Evolutionary conservation across 371 early-diverging fungal species (phyloP).

Genomic region (Mucor irregularis): DNA sequence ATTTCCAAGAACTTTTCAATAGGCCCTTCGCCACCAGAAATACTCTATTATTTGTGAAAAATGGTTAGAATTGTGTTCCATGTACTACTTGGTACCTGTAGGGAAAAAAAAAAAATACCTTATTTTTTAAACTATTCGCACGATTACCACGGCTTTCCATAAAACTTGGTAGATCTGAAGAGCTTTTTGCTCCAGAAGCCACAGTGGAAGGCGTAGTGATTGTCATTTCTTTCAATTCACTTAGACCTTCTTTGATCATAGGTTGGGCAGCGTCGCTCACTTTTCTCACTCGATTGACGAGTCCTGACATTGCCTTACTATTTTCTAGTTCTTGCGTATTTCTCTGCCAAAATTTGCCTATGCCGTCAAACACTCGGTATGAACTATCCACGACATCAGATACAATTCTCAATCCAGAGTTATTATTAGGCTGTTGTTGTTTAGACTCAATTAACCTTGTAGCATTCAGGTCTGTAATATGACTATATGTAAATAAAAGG

Average conservation of each 20-base stretch:
- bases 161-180: constrained; percentile 23
- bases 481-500: constrained; percentile 13
- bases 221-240: constrained; percentile 37
- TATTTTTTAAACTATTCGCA: neutral
- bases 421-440: constrained; percentile 1
- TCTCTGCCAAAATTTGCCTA: constrained; percentile 50
- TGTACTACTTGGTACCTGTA: too few species aligned
- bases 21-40: constrained; percentile 13
- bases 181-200: neutral
- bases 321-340: constrained; percentile 18
- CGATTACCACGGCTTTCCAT: constrained; percentile 11
- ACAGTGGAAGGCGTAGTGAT: neutral
- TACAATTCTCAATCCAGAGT: constrained; percentile 40
- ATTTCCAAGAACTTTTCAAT: constrained; percentile 27
- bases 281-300: constrained; percentile 19
- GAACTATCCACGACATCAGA: constrained; percentile 50
- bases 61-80: too few species aligned
- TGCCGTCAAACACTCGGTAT: constrained; percentile 44
- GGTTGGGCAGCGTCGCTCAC: constrained; percentile 15
- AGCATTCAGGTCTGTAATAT: constrained; percentile 39
- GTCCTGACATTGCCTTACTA: constrained; percentile 6
- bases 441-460: constrained; percentile 5
- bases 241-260: constrained; percentile 8
- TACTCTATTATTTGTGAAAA: neutral
- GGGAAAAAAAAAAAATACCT: neutral